These are phyloP conservation scores for Chaetothyriales sp. DNA, from an alignment of 2,329 filamentous ascomycete species.

Conservation along the genomic window DNA sequence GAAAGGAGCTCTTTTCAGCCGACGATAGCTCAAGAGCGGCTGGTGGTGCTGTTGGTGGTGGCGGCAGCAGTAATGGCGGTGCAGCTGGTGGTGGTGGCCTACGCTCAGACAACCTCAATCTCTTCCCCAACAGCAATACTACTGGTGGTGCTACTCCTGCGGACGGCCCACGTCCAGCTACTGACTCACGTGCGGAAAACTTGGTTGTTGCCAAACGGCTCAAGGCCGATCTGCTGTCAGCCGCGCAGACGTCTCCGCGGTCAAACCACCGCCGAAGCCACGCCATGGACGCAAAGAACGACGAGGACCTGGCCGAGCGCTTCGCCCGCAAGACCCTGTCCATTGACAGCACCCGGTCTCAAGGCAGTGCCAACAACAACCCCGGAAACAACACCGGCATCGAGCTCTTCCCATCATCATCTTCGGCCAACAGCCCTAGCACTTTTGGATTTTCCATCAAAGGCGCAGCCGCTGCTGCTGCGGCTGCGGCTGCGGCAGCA, in stretches of 20 bases:
- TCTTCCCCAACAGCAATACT: slow-evolving; percentile 25
- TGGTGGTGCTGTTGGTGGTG: neutral
- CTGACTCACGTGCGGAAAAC: slow-evolving; percentile 29
- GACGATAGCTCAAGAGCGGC: slow-evolving; percentile 11
- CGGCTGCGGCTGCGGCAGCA: slow-evolving; percentile 17
- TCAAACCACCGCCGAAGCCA: slow-evolving; percentile 34
- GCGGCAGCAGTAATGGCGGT: slow-evolving; percentile 16
- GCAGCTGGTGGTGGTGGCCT: slow-evolving; percentile 27
- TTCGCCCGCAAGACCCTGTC: slow-evolving; percentile 16
- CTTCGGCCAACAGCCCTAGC: neutral
- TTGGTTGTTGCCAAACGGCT: slow-evolving; percentile 23
- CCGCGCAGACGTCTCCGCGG: slow-evolving; percentile 18
- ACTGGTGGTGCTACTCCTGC: slow-evolving; percentile 18
- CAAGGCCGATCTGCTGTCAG: slow-evolving; percentile 45
- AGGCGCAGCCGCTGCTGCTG: slow-evolving; percentile 24
- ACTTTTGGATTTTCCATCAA: slow-evolving; percentile 42
- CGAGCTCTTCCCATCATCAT: slow-evolving; percentile 22
- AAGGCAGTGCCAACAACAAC: neutral
- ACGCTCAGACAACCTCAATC: slow-evolving; percentile 23
- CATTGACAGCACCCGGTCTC: slow-evolving; percentile 12
- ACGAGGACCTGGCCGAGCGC: slow-evolving; percentile 31
- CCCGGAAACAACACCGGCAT: slow-evolving; percentile 18
- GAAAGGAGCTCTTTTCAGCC: slow-evolving; percentile 44
- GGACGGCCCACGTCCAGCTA: slow-evolving; percentile 30
- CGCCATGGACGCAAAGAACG: slow-evolving; percentile 40